phyloP scores from a whole-genome alignment of 2,329 filamentous ascomycete species.

The Alternaria sp. region DNA sequence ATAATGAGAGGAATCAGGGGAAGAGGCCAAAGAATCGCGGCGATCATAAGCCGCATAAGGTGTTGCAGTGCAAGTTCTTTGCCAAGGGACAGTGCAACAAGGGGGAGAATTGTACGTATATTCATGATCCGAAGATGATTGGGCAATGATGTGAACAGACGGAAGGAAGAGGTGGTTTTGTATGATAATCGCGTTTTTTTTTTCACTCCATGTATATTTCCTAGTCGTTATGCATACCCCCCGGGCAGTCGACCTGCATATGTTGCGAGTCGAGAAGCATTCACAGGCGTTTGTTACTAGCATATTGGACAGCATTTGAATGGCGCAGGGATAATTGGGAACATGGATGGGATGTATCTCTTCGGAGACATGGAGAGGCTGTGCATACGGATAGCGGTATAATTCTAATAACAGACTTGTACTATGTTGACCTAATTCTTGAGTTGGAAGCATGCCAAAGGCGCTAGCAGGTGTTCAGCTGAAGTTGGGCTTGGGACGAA shows the following conservation, averaged over 20 bases:
- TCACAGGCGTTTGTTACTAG: conserved; percentile 27
- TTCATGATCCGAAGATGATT: conserved; percentile 63
- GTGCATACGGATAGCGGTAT: conserved; percentile 13
- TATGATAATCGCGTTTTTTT: conserved; percentile 14
- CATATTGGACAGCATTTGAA: conserved; percentile 26
- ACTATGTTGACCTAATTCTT: background rate
- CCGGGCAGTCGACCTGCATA: conserved; percentile 18
- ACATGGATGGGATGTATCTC: conserved; percentile 5
- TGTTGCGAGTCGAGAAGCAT: conserved; percentile 24
- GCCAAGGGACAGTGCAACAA: conserved; percentile 76
- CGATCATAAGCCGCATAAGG: conserved; percentile 47
- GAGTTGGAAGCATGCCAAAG: too few species aligned
- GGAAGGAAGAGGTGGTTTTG: conserved; percentile 2
- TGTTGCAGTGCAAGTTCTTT: conserved; percentile 71
- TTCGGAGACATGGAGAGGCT: conserved; percentile 3
- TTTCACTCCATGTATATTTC: conserved; percentile 8
- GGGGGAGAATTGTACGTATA: conserved; percentile 77
- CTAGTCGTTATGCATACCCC: conserved; percentile 31
- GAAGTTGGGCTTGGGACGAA: conserved; percentile 1
- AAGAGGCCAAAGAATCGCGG: conserved; percentile 48
- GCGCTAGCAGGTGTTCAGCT: background rate
- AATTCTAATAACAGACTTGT: conserved; percentile 10
- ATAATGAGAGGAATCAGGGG: conserved; percentile 60
- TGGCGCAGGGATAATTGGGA: conserved; percentile 21
- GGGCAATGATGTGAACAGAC: background rate